Percentiles rank a stretch among this genome's conserved stretches.
phyloP scores from a whole-genome alignment of 2,329 filamentous ascomycete species.

The Sporothrix inflata region DNA sequence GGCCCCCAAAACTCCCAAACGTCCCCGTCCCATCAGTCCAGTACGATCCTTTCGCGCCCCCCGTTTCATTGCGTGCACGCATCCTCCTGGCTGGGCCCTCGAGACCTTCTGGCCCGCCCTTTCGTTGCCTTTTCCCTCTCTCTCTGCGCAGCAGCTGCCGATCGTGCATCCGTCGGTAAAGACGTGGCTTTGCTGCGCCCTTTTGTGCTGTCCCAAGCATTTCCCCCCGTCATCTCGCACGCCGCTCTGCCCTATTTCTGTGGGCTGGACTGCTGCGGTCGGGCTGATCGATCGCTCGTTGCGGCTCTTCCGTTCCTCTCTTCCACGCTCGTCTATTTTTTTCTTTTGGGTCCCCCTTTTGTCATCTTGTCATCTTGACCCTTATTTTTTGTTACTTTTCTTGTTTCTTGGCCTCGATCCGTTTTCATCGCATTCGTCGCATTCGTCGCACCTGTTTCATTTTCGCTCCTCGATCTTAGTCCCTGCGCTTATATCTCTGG shows the following conservation, averaged over 20 bases:
- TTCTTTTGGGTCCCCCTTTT: background rate
- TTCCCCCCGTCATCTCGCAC: background rate
- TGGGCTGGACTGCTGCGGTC: constrained; percentile 14
- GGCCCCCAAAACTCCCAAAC: background rate
- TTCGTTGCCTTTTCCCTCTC: background rate
- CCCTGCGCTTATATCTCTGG: background rate
- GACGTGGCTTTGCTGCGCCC: constrained; percentile 20
- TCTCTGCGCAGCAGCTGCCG: constrained; percentile 10
- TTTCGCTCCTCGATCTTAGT: background rate
- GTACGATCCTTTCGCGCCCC: background rate
- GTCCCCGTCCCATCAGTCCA: background rate
- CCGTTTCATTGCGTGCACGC: constrained; percentile 21
- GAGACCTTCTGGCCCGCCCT: background rate
- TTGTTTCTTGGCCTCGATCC: background rate
- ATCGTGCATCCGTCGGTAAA: constrained; percentile 13
- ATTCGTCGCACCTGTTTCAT: constrained; percentile 12
- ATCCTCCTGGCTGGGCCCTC: constrained; percentile 7
- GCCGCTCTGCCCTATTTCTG: constrained; percentile 14
- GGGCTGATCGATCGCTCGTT: constrained; percentile 16
- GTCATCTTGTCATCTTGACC: background rate
- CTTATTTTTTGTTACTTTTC: background rate
- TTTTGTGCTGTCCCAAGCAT: background rate
- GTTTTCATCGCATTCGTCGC: background rate
- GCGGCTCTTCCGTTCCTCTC: constrained; percentile 18
- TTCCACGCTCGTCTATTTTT: background rate